Evolutionary conservation across 768 basidiomycete genomes (phyloP), one percentile per base, ranked within the genome.

Genomic region (Boletus huronensis): DNA sequence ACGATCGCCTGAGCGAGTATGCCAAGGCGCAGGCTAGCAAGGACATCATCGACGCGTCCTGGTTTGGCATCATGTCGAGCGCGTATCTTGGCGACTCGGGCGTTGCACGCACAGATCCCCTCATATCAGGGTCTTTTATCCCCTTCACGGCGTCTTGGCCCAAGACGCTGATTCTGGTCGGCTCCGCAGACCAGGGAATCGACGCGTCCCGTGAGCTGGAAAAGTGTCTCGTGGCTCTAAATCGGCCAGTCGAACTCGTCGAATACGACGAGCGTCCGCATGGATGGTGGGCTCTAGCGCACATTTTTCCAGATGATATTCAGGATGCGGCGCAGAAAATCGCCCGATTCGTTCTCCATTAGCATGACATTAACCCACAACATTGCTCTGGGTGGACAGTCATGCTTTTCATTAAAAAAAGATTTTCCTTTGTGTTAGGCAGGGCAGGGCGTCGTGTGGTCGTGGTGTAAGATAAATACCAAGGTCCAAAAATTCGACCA

Each of bases 181-280:
- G 68, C 19, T 32, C 44, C 13, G 49, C 40, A 3, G 68, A 70
- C 53, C 10, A 4, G 7, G 7, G 63, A 26, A 42, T 59, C 2
- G 55, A 58, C 5, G 42, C 17, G 7, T 55, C 59, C 4, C 54
- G 58, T 9, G 58, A 55, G 25, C 7, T 68, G 21, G 44, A 38
- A 9, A 49, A 19, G 17, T 50, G 53, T 1, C 48, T 68, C 4
- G 3, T 9, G 5, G 48, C 50, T 2, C 8, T 32, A 1, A 31
- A 35, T 5, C 41, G 32, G 26, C 54, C 48, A 1, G 61, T 65
- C 2, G 60, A 68, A 17, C 54, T 68, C 28, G 48, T 70, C 17
- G 68, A 68, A 31, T 68, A 70, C 29, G 42, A 56, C 10, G 54
- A 53, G 5, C 54, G 57, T 19, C 63, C 66, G 2, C 66, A 70